Percentiles rank a stretch among this genome's conserved stretches.
These are phyloP conservation scores for Apiospora aurea DNA, from an alignment of 2,329 filamentous ascomycete species.

Conservation along the genomic window DNA sequence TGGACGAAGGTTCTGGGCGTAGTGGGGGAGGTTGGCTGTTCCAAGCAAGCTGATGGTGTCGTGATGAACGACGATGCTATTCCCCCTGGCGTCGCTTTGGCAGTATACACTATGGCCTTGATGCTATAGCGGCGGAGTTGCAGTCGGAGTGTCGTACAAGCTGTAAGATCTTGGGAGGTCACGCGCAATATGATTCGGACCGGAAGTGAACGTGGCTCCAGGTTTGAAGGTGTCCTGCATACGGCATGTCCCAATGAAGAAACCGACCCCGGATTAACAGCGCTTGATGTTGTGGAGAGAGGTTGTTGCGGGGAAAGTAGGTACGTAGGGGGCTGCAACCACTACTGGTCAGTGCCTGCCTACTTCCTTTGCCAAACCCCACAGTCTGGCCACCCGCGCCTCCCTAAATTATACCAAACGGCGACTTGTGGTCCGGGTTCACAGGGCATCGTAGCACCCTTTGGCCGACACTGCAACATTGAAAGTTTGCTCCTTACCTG, in stretches of 20 bases:
- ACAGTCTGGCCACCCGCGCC: slow-evolving; percentile 8
- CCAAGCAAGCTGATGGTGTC: slow-evolving; percentile 9
- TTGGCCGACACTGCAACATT: neutral
- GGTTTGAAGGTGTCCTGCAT: slow-evolving; percentile 11
- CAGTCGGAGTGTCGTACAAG: slow-evolving; percentile 21
- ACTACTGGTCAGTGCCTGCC: neutral
- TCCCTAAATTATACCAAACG: neutral
- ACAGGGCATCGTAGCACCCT: neutral
- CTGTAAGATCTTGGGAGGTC: neutral
- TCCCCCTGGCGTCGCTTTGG: neutral
- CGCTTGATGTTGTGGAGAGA: slow-evolving; percentile 1
- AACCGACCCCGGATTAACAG: slow-evolving; percentile 13
- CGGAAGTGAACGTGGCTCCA: slow-evolving; percentile 14
- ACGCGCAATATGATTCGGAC: slow-evolving; percentile 9
- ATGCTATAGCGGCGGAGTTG: slow-evolving; percentile 19
- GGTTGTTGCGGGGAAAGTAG: slow-evolving; percentile 17
- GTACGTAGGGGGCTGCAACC: neutral
- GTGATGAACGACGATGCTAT: neutral
- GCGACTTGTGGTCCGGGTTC: slow-evolving; percentile 2
- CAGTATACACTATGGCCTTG: neutral
- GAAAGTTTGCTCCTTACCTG: neutral
- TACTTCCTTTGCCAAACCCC: neutral
- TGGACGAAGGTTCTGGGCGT: neutral
- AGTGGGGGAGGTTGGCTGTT: neutral
- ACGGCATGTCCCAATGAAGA: slow-evolving; percentile 10